Evolutionary conservation across 768 basidiomycete species (phyloP).

Genomic region (Leccinum ochraceum): DNA sequence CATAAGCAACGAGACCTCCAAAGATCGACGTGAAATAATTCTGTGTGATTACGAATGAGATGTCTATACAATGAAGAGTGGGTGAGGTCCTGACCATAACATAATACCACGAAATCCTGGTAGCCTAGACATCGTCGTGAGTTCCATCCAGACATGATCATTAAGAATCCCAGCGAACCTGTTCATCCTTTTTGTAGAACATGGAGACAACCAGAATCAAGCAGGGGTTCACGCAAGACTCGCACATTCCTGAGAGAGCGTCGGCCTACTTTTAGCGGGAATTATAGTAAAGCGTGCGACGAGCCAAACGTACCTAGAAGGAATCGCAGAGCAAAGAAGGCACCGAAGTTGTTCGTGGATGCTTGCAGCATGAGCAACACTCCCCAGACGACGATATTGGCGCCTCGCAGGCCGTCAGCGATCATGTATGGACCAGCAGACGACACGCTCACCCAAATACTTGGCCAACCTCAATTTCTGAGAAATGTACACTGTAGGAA

Average conservation of each 20-base stretch:
- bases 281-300: background rate
- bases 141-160: background rate
- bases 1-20: slow-evolving; percentile 66
- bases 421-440: background rate
- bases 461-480: slow-evolving; percentile 59
- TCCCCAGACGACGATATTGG: slow-evolving; percentile 63
- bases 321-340: slow-evolving; percentile 64
- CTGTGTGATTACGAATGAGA: slow-evolving; percentile 30
- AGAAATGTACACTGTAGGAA: slow-evolving; percentile 65
- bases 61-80: background rate
- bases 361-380: slow-evolving; percentile 60
- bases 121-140: slow-evolving; percentile 39
- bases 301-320: slow-evolving; percentile 45
- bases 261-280: background rate
- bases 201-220: slow-evolving; percentile 63
- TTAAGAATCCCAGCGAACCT: slow-evolving; percentile 33
- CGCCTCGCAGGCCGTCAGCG: slow-evolving; percentile 35
- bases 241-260: slow-evolving; percentile 55
- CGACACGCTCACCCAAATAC: slow-evolving; percentile 49
- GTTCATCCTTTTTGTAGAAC: slow-evolving; percentile 71
- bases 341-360: slow-evolving; percentile 53
- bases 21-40: slow-evolving; percentile 60
- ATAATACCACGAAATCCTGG: slow-evolving; percentile 65
- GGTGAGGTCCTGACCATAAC: slow-evolving; percentile 47
- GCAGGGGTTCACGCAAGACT: slow-evolving; percentile 63